Evolutionary conservation across 345 rosid genomes (phyloP).

Genomic region (Eucalyptus melliodora): DNA sequence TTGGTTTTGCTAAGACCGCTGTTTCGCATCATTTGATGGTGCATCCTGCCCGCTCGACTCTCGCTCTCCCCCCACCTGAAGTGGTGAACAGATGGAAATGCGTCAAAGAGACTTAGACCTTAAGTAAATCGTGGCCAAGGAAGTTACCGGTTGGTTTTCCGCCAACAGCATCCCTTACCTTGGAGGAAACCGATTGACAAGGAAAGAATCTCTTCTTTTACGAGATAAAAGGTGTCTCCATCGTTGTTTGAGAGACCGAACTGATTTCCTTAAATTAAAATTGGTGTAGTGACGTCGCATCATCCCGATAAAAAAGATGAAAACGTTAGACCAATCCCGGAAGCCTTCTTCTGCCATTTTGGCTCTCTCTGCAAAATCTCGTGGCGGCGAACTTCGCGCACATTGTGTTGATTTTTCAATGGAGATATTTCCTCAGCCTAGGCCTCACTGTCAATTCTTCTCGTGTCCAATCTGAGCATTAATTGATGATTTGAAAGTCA

Average conservation of each 20-base stretch:
- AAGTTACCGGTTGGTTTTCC: not conserved
- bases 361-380: not conserved
- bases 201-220: not conserved
- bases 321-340: not conserved
- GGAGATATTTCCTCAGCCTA: not conserved
- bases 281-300: not conserved
- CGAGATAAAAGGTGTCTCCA: not conserved
- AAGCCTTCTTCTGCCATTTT: not conserved
- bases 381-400: not conserved
- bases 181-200: not conserved
- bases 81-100: not conserved
- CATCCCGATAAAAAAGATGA: not conserved
- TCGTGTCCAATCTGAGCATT: not conserved
- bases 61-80: not conserved
- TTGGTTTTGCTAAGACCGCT: not conserved
- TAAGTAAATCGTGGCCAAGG: not conserved
- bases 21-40: not conserved
- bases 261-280: not conserved
- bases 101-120: not conserved
- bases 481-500: not conserved
- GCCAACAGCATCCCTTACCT: not conserved
- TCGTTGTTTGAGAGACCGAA: not conserved
- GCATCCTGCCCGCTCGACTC: not conserved
- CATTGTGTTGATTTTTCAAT: not conserved
- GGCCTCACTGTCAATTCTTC: not conserved